Conservation (phyloP, 2,329 filamentous ascomycete species). For the Aureobasidium sp. region DNA sequence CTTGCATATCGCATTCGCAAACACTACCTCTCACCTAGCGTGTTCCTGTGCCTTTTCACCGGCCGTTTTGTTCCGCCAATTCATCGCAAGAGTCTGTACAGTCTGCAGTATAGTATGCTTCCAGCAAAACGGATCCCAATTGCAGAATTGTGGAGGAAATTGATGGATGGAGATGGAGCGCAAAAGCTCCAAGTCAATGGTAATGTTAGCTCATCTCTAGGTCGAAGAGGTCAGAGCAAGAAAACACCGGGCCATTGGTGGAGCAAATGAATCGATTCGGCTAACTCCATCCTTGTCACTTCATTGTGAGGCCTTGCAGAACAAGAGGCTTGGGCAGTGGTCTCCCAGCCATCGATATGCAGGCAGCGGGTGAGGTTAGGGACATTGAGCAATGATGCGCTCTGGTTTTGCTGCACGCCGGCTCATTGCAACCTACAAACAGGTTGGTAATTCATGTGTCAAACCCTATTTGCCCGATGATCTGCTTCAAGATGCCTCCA, state of each 20-base stretch:
- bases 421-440: not conserved
- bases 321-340: not conserved
- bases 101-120: slow-evolving; percentile 95
- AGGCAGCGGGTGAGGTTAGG: not conserved
- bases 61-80: slow-evolving; percentile 93
- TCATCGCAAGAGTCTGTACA: slow-evolving; percentile 88
- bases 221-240: slow-evolving; percentile 10
- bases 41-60: slow-evolving; percentile 78
- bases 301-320: not conserved
- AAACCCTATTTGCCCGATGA: slow-evolving; percentile 6
- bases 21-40: slow-evolving; percentile 84
- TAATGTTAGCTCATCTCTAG: not conserved
- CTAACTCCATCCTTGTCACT: not conserved
- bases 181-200: not conserved
- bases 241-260: slow-evolving; percentile 12
- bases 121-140: slow-evolving; percentile 74
- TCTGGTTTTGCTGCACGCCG: not conserved
- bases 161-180: slow-evolving; percentile 7
- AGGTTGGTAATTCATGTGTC: not conserved
- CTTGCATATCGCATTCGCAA: slow-evolving; percentile 86
- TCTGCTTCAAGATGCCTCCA: not conserved
- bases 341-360: not conserved
- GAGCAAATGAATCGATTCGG: slow-evolving; percentile 3
- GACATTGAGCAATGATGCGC: not conserved
- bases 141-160: slow-evolving; percentile 67